Base-by-base conservation (phyloP, 192 early-diverging fungal genomes). In the Fimicolochytrium jonesii region DNA sequence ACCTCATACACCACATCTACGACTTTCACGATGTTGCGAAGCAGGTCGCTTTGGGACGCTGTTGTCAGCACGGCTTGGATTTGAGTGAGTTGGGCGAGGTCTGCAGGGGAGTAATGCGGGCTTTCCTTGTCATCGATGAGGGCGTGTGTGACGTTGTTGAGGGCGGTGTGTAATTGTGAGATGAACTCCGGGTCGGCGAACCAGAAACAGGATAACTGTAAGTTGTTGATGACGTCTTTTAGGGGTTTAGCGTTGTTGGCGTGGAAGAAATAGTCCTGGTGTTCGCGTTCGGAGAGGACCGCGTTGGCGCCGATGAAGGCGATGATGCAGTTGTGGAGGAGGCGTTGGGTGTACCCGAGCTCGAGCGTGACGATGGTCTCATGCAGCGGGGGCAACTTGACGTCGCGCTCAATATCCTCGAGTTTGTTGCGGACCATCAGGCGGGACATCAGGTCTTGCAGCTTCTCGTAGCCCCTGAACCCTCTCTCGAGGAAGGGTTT, bases 261-360 rank as follows among this genome's bases (percentile, higher is more conserved):
- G 41, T 88, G 85, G 53, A 90, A 90, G 31, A 91, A 80, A 59
- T 92, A 92, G 61, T 92, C 90, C 28, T 74, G 50, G 32, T 64
- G 62, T 32, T 64, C 51, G 7, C 62, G 52, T 33, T 89, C 75
- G 0, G 86, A 82, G 20, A 90, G 67, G 7, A 88, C 72, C 33
- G 87, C 84, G 59, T 93, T 93, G 25, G 86, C 64, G 30, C 80
- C 80, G 46, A 91, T 86, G 36, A 87, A 72, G 0, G 85, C 78
- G 9, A 90, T 73, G 31, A 85, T 59, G 30, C 77, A 68, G 54
- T 88, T 88, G 55, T 84, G 67, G 0, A 74, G 61, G 50, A 86
- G 46, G 10, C 68, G 64, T 37, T 86, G 83, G 39, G 67, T 69
- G 35, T 67, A 64, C 6, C 71, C 73, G 50, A 88, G 72, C 17